A percentile compares a stretch with the other conserved stretches of the same genome.
Conservation (phyloP, 306 rosid species). For the Alnus rubra region DNA sequence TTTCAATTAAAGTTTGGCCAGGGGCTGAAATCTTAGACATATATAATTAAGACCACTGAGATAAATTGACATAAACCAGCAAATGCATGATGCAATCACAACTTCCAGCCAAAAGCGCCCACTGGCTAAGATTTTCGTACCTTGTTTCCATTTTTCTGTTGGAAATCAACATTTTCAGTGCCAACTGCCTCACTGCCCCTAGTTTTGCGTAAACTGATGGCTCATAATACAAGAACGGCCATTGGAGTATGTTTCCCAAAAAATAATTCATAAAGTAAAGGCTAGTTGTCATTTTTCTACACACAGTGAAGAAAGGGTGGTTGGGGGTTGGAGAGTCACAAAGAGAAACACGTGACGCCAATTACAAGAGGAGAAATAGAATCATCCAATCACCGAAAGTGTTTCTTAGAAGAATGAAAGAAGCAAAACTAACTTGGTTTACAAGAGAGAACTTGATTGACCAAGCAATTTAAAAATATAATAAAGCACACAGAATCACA, state of each 20-base stretch:
- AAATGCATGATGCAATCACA: slow-evolving; percentile 1
- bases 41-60: neutral
- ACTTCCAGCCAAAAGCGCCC: slow-evolving; percentile 41
- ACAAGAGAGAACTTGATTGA: slow-evolving; percentile 39
- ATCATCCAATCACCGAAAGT: slow-evolving; percentile 14
- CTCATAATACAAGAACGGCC: neutral
- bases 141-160: slow-evolving; percentile 12
- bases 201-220: slow-evolving; percentile 32
- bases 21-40: neutral
- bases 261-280: neutral
- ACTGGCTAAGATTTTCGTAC: slow-evolving; percentile 15
- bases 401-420: slow-evolving; percentile 27
- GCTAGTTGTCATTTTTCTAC: slow-evolving; percentile 12
- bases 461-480: neutral
- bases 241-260: neutral
- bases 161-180: neutral
- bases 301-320: neutral
- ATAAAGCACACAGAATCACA: slow-evolving; percentile 26
- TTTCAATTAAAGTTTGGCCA: neutral
- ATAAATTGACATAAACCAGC: neutral
- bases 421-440: slow-evolving; percentile 22
- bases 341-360: slow-evolving; percentile 2
- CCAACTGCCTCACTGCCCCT: slow-evolving; percentile 43
- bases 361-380: slow-evolving; percentile 6
- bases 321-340: neutral